A percentile compares a stretch with the other conserved stretches of the same genome.
Conservation (phyloP, 2,329 filamentous ascomycete species). For the Penicillium sp. region DNA sequence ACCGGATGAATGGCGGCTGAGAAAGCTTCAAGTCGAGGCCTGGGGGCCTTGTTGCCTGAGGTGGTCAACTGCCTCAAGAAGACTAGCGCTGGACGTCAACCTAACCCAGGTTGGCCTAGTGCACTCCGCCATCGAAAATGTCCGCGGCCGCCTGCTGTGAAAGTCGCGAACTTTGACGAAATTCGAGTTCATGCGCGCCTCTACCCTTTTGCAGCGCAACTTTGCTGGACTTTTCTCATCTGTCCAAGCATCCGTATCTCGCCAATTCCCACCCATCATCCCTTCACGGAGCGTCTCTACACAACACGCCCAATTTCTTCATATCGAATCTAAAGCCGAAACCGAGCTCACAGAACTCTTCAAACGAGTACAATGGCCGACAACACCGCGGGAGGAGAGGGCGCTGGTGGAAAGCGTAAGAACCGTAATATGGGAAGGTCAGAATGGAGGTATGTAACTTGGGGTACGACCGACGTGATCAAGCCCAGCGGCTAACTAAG, state of each 20-base stretch:
- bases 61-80: neutral
- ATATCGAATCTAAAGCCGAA: conserved; percentile 12
- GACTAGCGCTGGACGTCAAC: neutral
- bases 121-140: conserved; percentile 6
- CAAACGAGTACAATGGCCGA: conserved; percentile 37
- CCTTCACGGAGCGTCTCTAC: neutral
- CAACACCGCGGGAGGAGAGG: conserved; percentile 37
- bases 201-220: conserved; percentile 24
- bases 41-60: conserved; percentile 20
- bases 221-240: conserved; percentile 17
- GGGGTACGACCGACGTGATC: conserved; percentile 10
- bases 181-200: conserved; percentile 30
- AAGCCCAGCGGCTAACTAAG: conserved; percentile 51
- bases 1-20: conserved; percentile 10
- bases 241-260: neutral
- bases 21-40: neutral
- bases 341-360: conserved; percentile 26
- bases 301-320: conserved; percentile 3
- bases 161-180: conserved; percentile 1
- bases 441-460: conserved; percentile 62
- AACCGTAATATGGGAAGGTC: conserved; percentile 68
- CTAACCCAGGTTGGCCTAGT: conserved; percentile 15
- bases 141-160: conserved; percentile 9
- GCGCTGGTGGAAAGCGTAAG: conserved; percentile 55
- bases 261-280: neutral